Conservation (phyloP, 2,329 filamentous ascomycete species). For the Pyrenochaeta sp. region DNA sequence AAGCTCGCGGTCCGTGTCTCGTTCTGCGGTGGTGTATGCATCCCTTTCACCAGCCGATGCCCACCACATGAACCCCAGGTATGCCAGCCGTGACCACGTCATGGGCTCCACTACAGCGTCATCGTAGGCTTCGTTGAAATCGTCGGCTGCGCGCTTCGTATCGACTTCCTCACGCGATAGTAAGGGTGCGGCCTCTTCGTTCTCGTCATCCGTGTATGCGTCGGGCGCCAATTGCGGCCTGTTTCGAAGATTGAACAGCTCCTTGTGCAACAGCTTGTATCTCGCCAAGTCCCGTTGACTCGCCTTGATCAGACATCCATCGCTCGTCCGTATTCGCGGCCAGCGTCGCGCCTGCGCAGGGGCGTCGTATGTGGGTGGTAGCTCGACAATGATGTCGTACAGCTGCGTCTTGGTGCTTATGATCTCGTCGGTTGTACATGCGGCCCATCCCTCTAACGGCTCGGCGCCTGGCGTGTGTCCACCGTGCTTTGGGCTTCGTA, state of each 20-base stretch:
- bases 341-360: constrained; percentile 67
- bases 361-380: constrained; percentile 71
- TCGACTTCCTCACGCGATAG: constrained; percentile 34
- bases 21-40: constrained; percentile 62
- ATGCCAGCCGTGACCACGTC: constrained; percentile 77
- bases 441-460: constrained; percentile 76
- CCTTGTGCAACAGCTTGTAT: constrained; percentile 56
- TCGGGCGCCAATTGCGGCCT: constrained; percentile 31
- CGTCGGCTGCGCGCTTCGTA: constrained; percentile 40
- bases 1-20: constrained; percentile 58
- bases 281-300: constrained; percentile 90
- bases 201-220: constrained; percentile 29
- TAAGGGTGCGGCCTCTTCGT: constrained; percentile 33
- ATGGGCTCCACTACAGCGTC: constrained; percentile 62
- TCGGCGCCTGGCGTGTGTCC: constrained; percentile 54
- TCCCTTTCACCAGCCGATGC: constrained; percentile 80
- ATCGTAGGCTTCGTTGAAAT: constrained; percentile 47
- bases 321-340: constrained; percentile 75
- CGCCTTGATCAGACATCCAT: constrained; percentile 75
- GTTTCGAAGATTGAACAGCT: constrained; percentile 43
- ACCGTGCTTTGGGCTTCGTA: constrained; percentile 53
- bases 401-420: constrained; percentile 84
- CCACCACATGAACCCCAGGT: constrained; percentile 90
- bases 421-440: constrained; percentile 95
- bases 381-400: constrained; percentile 87